Conservation (phyloP, 2,329 filamentous ascomycete species). For the Macrophomina phaseolina region DNA sequence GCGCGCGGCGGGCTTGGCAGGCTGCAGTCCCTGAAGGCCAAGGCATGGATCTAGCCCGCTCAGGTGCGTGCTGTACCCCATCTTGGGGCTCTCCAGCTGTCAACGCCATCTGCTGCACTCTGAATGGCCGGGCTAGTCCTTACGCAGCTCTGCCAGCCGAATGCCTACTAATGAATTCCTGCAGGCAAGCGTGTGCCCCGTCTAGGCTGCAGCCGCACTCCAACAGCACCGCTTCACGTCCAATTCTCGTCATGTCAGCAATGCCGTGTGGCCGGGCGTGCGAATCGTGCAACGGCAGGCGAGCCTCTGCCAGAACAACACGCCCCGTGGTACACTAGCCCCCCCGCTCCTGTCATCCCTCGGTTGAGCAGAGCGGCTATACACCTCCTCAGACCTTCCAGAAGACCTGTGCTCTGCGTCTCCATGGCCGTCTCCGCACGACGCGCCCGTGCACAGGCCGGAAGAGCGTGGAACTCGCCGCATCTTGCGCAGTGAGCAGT, state of each 20-base stretch:
- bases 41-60: not conserved
- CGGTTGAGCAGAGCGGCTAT: not conserved
- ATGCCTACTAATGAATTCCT: not conserved
- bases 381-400: not conserved
- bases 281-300: not conserved
- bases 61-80: not conserved
- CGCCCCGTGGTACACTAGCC: not conserved
- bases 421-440: not conserved
- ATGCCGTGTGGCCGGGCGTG: not conserved
- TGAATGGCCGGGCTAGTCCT: not conserved
- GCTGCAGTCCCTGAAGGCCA: not conserved
- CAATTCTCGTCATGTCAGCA: not conserved
- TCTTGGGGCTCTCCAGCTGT: not conserved
- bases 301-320: not conserved
- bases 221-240: not conserved
- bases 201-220: not conserved
- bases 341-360: not conserved
- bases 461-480: not conserved
- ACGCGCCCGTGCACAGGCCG: not conserved
- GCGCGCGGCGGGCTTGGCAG: slow-evolving; percentile 6
- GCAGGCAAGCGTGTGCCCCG: not conserved
- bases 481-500: not conserved
- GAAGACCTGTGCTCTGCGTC: not conserved
- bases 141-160: not conserved
- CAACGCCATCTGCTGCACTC: not conserved